Conservation (phyloP, 2,329 filamentous ascomycete genomes). For the Fusarium denticulatum region DNA sequence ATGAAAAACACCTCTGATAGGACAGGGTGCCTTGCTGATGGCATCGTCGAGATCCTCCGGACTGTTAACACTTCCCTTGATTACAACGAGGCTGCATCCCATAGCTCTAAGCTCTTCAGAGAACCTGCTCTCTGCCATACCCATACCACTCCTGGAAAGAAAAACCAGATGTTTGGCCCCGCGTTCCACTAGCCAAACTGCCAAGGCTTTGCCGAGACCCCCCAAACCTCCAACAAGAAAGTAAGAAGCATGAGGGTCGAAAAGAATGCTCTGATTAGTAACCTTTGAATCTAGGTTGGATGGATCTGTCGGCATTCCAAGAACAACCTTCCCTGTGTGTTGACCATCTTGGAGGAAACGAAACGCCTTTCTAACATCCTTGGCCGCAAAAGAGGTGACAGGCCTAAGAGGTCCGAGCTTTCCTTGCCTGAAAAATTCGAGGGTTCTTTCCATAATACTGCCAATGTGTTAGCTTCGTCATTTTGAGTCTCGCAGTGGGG, state of each 20-base stretch:
- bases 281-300: background rate
- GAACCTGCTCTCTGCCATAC: conserved; percentile 17
- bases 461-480: too few species aligned
- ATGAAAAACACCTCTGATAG: conserved; percentile 43
- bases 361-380: conserved; percentile 15
- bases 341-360: conserved; percentile 28
- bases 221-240: conserved; percentile 40
- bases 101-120: conserved; percentile 11
- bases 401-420: background rate
- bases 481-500: too few species aligned
- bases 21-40: conserved; percentile 3
- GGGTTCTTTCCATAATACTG: conserved; percentile 4
- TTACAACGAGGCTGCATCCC: conserved; percentile 11
- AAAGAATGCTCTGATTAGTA: background rate
- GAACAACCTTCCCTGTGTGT: conserved; percentile 9
- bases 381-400: background rate
- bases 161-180: conserved; percentile 45
- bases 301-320: background rate
- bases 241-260: conserved; percentile 18
- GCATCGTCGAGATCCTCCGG: conserved; percentile 18
- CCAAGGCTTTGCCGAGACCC: conserved; percentile 38
- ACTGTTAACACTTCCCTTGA: background rate
- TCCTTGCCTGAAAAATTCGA: conserved; percentile 16
- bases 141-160: conserved; percentile 41
- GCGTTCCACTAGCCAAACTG: conserved; percentile 21